Base-by-base conservation (phyloP, 176 grass and related monocot species). In the Hyparrhenia diplandra region DNA sequence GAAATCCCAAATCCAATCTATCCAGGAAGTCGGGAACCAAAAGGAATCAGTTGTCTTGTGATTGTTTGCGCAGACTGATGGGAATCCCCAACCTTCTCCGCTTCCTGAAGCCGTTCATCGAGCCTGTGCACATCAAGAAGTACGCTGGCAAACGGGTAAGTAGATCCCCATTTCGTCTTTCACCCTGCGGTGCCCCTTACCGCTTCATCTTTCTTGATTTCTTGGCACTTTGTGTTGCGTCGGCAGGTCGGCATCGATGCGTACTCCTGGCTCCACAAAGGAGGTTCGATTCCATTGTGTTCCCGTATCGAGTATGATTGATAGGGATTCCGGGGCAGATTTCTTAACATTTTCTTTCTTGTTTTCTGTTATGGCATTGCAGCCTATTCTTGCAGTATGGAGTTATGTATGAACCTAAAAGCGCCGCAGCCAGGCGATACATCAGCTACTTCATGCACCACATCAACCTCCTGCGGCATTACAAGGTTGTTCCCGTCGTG, bases 191-290 rank as follows among this genome's bases (percentile, higher is more conserved):
- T 52, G 69, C n/a, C 10, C 67, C 24, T 11, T 18, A 36, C 27
- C 63, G 68, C 25, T 43, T 37, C 18, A 37, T 68, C 36, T 49
- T 80, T 36, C 20, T 66, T 74, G 29, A 55, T 64, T 45, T 63
- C 0, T 68, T 31, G 75, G 7, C 51, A 30, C 4, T 12, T 27
- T 13, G 13, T 11, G 21, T 70, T 45, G 41, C 32, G 3, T 59
- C 60, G n/a, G 37, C 78, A 97, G 91, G 94, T 97, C 25, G 94
- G 88, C 69, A 88, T 97, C 41, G 94, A 97, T 30, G 94, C 94
- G 5, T 97, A 97, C 81, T 97, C 94, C 20, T 97, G 94, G 94
- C 86, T 97, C 5, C 94, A 97, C 81, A 97, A 97, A 30, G 94
- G 90, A 91, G 92, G 92, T 94, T 73, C 83, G 83, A 36, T 67